Base-by-base conservation (phyloP, 2,329 filamentous ascomycete genomes). In the Apiospora arundinis region DNA sequence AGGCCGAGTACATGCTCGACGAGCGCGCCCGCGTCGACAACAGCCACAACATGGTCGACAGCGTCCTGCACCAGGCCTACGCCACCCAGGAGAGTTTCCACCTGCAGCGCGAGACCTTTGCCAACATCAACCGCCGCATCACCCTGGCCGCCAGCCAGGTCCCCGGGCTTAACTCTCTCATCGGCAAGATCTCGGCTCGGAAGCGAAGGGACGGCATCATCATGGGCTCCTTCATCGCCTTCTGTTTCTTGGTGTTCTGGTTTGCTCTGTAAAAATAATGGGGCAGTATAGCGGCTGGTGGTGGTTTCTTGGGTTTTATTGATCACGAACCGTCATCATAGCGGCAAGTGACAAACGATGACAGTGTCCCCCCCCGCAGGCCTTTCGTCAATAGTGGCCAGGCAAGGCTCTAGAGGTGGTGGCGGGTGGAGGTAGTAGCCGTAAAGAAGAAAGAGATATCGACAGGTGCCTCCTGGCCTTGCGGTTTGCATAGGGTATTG, bases 1-100 rank as follows among this genome's bases (percentile, higher is more conserved):
- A 98, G 84, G 94, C 94, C 66, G 95, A 99, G 73, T 99, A 98
- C 85, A 98, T 99, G 95, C 88, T 99, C 40, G 92, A 93, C 77
- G 96, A 99, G 87, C 89, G 96, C 69, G 85, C 87, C 73, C 90
- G 93, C 74, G 90, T 99, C 79, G 96, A 99, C 80, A 92, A 94
- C 80, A 97, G 93, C 78, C 93, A 98, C 82, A 92, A 90, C 76
- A 91, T 97, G 86, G 92, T 94, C 67, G 96, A 99, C 81, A 93
- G 90, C 74, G 95, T 99, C 45, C 87, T 99, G 72, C 95, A 92
- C 80, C 96, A 98, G 85, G 96, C 96, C 9, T 99, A 99, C 83
- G 95, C 95, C 14, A 94, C 98, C 69, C 97, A 97, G 80, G 95
- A 98, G 84, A 95, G 88, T 81, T 98, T 99, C 81, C 87, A 89